A percentile compares a stretch with the other conserved stretches of the same genome.
Evolutionary conservation across 2,329 filamentous ascomycete genomes (phyloP).

Genomic region (Fusarium stilboides): DNA sequence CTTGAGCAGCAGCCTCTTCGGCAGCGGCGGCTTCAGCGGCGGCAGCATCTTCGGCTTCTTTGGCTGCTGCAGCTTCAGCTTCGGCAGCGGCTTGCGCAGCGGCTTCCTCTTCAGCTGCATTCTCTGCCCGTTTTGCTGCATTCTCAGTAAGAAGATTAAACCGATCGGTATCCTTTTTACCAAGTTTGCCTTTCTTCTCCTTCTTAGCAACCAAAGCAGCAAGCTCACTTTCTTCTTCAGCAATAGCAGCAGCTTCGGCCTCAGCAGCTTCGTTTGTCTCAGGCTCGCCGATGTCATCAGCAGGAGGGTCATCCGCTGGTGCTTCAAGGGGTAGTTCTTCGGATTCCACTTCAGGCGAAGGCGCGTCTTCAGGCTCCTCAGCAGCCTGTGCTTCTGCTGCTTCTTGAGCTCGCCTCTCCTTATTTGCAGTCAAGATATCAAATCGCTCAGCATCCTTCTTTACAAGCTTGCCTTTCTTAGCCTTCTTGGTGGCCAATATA

Average conservation of each 20-base stretch:
- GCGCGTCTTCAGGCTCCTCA: slow-evolving; percentile 44
- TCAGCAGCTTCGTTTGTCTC: slow-evolving; percentile 18
- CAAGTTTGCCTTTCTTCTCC: slow-evolving; percentile 59
- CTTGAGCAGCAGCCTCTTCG: slow-evolving; percentile 29
- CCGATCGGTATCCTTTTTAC: slow-evolving; percentile 63
- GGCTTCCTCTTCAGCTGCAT: slow-evolving; percentile 41
- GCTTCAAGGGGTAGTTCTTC: slow-evolving; percentile 33
- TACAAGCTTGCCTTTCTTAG: slow-evolving; percentile 35
- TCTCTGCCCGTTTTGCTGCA: slow-evolving; percentile 49
- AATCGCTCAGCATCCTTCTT: slow-evolving; percentile 42
- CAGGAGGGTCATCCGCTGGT: slow-evolving; percentile 16
- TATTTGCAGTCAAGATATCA: slow-evolving; percentile 32
- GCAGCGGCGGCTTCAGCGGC: slow-evolving; percentile 30
- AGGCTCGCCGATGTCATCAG: slow-evolving; percentile 16
- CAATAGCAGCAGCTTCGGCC: slow-evolving; percentile 22
- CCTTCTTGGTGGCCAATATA: slow-evolving; percentile 33
- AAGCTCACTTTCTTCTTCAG: slow-evolving; percentile 56
- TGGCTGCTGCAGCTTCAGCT: slow-evolving; percentile 30
- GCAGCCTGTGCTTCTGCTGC: slow-evolving; percentile 42
- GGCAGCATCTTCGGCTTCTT: slow-evolving; percentile 33
- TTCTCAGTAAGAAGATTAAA: slow-evolving; percentile 56
- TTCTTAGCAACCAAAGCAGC: slow-evolving; percentile 62
- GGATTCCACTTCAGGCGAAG: slow-evolving; percentile 16
- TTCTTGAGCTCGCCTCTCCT: slow-evolving; percentile 35
- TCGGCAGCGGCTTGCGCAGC: slow-evolving; percentile 37